A percentile compares a stretch with the other conserved stretches of the same genome.
These are phyloP conservation scores for Helotiales sp. DNA, from an alignment of 2,329 filamentous ascomycete species.

Conservation along the genomic window DNA sequence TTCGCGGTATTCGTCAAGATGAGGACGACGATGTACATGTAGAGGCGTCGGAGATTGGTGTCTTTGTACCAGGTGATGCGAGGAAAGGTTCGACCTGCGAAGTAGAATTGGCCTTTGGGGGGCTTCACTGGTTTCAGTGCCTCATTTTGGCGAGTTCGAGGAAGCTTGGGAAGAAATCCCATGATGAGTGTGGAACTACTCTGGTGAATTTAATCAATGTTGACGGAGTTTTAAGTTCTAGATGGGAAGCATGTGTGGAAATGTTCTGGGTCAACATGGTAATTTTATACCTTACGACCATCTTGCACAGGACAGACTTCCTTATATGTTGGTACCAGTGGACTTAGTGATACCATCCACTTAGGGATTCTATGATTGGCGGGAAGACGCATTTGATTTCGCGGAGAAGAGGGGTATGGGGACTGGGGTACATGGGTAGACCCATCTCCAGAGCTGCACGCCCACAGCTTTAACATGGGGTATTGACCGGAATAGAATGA, in stretches of 20 bases:
- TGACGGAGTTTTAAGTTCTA: background rate
- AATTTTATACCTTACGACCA: background rate
- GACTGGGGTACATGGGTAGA: background rate
- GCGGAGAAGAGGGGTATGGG: constrained; percentile 1
- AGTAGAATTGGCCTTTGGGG: constrained; percentile 14
- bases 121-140: constrained; percentile 12
- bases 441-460: background rate
- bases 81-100: constrained; percentile 15
- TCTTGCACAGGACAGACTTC: background rate
- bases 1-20: constrained; percentile 48
- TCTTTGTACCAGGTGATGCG: constrained; percentile 42
- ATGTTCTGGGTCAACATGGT: background rate
- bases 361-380: background rate
- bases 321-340: background rate
- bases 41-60: constrained; percentile 41
- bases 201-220: no score
- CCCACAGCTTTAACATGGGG: no score
- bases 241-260: background rate
- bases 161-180: background rate
- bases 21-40: constrained; percentile 44
- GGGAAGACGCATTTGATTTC: background rate
- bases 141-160: constrained; percentile 7
- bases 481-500: background rate
- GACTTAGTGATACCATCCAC: background rate
- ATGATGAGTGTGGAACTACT: background rate